Evolutionary conservation across 805 yeast species (phyloP).

Genomic region (Yarrowia osloensis): DNA sequence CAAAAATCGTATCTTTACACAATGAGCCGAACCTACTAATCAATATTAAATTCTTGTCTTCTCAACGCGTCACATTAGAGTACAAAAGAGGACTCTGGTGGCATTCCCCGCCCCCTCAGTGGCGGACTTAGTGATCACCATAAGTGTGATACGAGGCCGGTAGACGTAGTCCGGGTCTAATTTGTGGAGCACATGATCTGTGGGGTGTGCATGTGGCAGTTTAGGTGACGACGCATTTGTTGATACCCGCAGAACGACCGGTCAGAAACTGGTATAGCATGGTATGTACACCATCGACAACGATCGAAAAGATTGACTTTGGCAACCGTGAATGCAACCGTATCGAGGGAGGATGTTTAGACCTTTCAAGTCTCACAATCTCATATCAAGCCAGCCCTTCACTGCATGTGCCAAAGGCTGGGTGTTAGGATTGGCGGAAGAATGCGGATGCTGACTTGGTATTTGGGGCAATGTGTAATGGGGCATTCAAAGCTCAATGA

Average conservation of each 20-base stretch:
- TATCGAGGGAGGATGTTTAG: not conserved
- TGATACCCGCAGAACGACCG: too few species aligned
- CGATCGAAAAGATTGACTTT: not conserved
- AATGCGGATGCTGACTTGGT: too few species aligned
- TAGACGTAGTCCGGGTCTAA: not conserved
- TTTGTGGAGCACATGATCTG: not conserved
- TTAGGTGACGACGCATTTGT: too few species aligned
- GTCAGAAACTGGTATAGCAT: too few species aligned
- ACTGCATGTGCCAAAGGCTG: not conserved
- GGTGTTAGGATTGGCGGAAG: too few species aligned
- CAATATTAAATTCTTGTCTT: not conserved
- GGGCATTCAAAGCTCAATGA: too few species aligned
- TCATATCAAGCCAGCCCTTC: not conserved
- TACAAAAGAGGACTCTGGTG: not conserved
- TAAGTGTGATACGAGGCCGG: not conserved
- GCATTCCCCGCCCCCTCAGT: slow-evolving; percentile 7
- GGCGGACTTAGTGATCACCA: not conserved
- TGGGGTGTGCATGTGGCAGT: not conserved
- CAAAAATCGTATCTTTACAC: not conserved
- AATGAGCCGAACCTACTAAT: not conserved
- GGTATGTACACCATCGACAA: too few species aligned
- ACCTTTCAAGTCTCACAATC: not conserved
- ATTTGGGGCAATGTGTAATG: too few species aligned
- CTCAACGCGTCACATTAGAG: slow-evolving; percentile 13
- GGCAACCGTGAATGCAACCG: not conserved